Percentiles rank a stretch among this genome's conserved stretches.
Evolutionary conservation across 2,329 filamentous ascomycete genomes (phyloP).

Genomic region (Aspergillus fumigatiaffinis): DNA sequence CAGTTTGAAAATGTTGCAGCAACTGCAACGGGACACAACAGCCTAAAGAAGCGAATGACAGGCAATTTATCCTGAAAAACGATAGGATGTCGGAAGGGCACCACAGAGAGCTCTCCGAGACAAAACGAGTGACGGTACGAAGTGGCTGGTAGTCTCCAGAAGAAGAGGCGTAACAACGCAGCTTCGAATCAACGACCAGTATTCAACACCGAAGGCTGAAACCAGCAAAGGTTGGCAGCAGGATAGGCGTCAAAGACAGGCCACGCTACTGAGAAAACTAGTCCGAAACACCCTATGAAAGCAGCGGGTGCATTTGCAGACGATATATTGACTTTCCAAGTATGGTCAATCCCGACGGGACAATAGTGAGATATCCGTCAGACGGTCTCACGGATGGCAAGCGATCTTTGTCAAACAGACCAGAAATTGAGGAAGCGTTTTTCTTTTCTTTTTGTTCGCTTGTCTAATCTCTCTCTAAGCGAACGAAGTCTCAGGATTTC

Average conservation of each 20-base stretch:
- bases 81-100: slow-evolving; percentile 35
- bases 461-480: slow-evolving; percentile 8
- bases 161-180: slow-evolving; percentile 22
- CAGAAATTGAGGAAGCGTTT: slow-evolving; percentile 23
- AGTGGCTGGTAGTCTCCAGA: slow-evolving; percentile 32
- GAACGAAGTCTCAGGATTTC: slow-evolving; percentile 18
- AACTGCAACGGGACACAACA: slow-evolving; percentile 40
- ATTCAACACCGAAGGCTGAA: slow-evolving; percentile 22
- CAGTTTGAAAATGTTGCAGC: slow-evolving; percentile 48
- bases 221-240: slow-evolving; percentile 31
- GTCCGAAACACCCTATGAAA: slow-evolving; percentile 18
- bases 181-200: slow-evolving; percentile 35
- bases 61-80: slow-evolving; percentile 39
- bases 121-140: slow-evolving; percentile 42
- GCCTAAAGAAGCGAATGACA: slow-evolving; percentile 46
- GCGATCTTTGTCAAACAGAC: slow-evolving; percentile 6
- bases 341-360: slow-evolving; percentile 9
- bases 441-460: slow-evolving; percentile 14
- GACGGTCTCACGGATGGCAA: slow-evolving; percentile 13
- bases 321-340: slow-evolving; percentile 5
- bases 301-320: slow-evolving; percentile 16
- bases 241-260: slow-evolving; percentile 20
- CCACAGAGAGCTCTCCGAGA: slow-evolving; percentile 35
- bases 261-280: slow-evolving; percentile 19
- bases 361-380: slow-evolving; percentile 13